Evolutionary conservation across 2,329 filamentous ascomycete species (phyloP).

Genomic region (Fusarium redolens): DNA sequence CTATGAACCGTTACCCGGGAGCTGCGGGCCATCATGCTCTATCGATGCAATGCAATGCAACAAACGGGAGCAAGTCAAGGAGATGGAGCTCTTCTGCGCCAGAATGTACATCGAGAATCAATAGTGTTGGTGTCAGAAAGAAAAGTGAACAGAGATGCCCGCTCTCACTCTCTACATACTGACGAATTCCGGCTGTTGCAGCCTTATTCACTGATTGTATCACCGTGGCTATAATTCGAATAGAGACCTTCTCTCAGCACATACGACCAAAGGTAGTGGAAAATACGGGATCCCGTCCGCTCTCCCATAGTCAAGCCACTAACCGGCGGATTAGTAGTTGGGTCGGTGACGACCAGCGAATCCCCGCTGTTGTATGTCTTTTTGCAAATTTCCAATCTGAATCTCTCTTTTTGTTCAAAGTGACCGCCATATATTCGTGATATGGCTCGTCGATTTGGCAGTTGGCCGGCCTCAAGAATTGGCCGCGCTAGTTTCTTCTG

Average conservation of each 20-base stretch:
- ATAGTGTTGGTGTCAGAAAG: neutral
- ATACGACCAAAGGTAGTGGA: slow-evolving; percentile 27
- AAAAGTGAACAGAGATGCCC: neutral
- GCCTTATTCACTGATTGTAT: neutral
- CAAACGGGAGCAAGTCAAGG: neutral
- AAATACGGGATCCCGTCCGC: slow-evolving; percentile 25
- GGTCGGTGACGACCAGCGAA: slow-evolving; percentile 22
- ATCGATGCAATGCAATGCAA: neutral
- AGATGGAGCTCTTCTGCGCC: neutral
- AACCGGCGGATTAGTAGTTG: slow-evolving; percentile 20
- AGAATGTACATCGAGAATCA: neutral
- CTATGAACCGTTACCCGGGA: too few species aligned
- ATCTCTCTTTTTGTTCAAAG: neutral
- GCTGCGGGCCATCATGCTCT: neutral
- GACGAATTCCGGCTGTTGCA: neutral
- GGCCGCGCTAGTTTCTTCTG: neutral
- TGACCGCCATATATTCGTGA: neutral
- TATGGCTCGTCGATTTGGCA: neutral
- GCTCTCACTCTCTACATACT: neutral
- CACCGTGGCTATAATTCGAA: neutral
- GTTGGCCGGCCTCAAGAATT: too few species aligned
- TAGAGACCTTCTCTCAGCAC: fast-evolving
- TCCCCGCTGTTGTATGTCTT: slow-evolving; percentile 6
- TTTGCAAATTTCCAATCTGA: neutral
- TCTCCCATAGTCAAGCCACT: slow-evolving; percentile 21